A percentile compares a stretch with the other conserved stretches of the same genome.
phyloP scores from a whole-genome alignment of 169 alveolate genomes.

The Babesia caballi region DNA sequence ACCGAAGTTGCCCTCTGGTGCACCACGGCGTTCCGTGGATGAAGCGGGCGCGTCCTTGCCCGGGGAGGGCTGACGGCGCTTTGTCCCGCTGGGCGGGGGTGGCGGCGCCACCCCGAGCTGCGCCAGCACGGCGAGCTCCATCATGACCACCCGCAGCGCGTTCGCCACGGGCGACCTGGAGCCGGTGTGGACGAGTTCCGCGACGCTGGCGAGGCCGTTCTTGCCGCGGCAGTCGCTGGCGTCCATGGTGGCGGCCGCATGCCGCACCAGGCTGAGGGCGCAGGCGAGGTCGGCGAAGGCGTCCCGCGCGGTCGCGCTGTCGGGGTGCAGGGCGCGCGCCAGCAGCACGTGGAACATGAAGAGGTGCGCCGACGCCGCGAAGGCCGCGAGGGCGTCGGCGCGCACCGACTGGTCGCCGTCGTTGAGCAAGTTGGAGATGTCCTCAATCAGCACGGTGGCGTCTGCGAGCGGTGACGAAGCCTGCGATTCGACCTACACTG shows the following conservation, averaged over 20 bases:
- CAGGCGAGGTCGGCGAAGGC: conserved; percentile 25
- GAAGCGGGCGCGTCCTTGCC: neutral
- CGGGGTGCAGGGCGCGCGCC: conserved; percentile 11
- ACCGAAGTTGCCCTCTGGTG: neutral
- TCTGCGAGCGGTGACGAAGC: neutral
- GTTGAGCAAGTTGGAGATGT: conserved; percentile 48
- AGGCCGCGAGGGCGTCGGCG: conserved; percentile 29
- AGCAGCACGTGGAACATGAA: conserved; percentile 34
- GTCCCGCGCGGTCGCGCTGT: conserved; percentile 1
- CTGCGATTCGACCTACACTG: conserved; percentile 38
- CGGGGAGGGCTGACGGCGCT: neutral
- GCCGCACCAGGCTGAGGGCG: conserved; percentile 22
- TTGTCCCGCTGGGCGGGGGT: neutral
- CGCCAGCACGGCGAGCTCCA: conserved; percentile 15
- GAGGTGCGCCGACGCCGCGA: conserved; percentile 21
- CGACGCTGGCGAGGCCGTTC: neutral
- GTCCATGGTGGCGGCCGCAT: conserved; percentile 6
- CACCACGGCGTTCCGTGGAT: neutral
- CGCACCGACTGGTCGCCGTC: conserved; percentile 32
- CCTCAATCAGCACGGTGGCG: conserved; percentile 58
- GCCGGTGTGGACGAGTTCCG: conserved; percentile 1
- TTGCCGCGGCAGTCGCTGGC: conserved; percentile 10
- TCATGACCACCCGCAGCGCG: conserved; percentile 23
- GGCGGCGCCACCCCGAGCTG: conserved; percentile 32
- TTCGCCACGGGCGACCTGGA: conserved; percentile 5